Percentiles rank a stretch among this genome's conserved stretches.
Evolutionary conservation across 768 basidiomycete genomes (phyloP).

Genomic region (Rhodotorula paludigena): DNA sequence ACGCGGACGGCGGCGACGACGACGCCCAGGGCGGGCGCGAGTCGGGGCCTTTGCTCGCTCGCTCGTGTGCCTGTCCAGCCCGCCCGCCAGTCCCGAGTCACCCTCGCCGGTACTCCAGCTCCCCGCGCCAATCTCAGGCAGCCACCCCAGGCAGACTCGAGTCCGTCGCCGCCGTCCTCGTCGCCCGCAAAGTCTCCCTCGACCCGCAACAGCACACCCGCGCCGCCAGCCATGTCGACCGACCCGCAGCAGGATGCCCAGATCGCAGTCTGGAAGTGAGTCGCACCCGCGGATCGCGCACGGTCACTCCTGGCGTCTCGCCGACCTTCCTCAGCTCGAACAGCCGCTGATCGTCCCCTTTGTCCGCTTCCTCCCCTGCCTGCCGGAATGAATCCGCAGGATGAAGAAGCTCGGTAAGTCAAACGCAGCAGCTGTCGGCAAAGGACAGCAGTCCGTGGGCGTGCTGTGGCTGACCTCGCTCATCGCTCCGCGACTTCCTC

Average conservation of each 20-base stretch:
- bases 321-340: background rate
- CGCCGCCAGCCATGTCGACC: conserved; percentile 4
- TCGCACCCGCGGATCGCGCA: background rate
- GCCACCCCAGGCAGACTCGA: too few relatives aligned
- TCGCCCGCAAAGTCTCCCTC: background rate
- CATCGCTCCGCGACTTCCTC: background rate
- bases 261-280: conserved; percentile 38
- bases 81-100: too few relatives aligned
- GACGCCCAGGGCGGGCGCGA: too few relatives aligned
- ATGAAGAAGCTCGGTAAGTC: conserved; percentile 34
- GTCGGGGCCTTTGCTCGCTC: too few relatives aligned
- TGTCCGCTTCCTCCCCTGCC: background rate
- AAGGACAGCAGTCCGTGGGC: too few relatives aligned
- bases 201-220: background rate
- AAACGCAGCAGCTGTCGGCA: too few relatives aligned
- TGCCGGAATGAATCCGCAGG: background rate
- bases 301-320: background rate
- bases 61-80: too few relatives aligned
- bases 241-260: conserved; percentile 27
- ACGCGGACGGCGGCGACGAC: too few relatives aligned
- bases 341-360: background rate
- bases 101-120: too few relatives aligned
- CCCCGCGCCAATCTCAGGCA: too few relatives aligned
- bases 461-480: conserved; percentile 6
- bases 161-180: background rate